Conservation (phyloP, 2,329 filamentous ascomycete species). For the Pseudogymnoascus sp. region DNA sequence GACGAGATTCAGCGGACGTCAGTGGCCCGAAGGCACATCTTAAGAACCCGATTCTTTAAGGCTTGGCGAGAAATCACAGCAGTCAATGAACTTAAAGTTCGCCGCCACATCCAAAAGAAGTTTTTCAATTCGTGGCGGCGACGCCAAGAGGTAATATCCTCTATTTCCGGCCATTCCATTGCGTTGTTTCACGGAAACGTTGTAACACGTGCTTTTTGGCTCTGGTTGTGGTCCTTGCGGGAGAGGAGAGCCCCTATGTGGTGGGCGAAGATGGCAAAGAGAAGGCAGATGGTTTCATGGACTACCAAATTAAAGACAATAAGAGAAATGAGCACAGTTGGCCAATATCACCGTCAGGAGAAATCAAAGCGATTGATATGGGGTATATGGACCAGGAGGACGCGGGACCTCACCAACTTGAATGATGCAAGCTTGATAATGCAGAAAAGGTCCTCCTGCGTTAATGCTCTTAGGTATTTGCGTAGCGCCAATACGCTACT, state of each 20-base stretch:
- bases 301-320: conserved; percentile 12
- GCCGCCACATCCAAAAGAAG: conserved; percentile 45
- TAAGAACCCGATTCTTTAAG: conserved; percentile 62
- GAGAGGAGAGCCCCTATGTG: conserved; percentile 11
- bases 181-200: conserved; percentile 28
- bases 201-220: conserved; percentile 24
- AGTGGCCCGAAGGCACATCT: conserved; percentile 62
- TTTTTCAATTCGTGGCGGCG: conserved; percentile 45
- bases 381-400: background rate
- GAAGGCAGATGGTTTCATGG: conserved; percentile 22
- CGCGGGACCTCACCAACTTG: background rate
- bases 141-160: conserved; percentile 20
- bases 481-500: conserved; percentile 22
- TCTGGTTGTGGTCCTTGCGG: conserved; percentile 33
- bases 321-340: background rate
- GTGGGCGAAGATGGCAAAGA: conserved; percentile 17
- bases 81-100: conserved; percentile 36
- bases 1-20: conserved; percentile 61
- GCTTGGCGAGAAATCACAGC: conserved; percentile 60
- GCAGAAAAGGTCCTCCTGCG: background rate
- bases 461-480: conserved; percentile 23
- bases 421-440: background rate
- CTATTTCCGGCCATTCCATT: conserved; percentile 24
- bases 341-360: background rate
- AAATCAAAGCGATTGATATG: background rate